phyloP scores from a whole-genome alignment of 345 rosid species.

The Syzygium aromaticum region DNA sequence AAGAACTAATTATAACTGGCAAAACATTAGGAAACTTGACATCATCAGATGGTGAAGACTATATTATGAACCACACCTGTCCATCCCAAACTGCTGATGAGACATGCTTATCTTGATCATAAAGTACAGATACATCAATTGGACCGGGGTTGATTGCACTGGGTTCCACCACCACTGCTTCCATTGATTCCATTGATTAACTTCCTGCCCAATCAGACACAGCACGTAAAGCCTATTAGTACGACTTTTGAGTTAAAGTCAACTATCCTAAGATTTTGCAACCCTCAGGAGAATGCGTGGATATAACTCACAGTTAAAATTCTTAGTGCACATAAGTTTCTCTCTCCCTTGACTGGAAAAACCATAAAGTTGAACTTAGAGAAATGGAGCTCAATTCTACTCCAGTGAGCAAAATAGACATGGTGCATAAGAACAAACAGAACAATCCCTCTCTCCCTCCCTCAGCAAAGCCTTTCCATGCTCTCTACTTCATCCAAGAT shows the following conservation, averaged over 20 bases:
- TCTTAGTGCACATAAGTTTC: neutral
- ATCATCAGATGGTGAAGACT: neutral
- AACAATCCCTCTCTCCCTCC: neutral
- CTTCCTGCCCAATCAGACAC: neutral
- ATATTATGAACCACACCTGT: conserved; percentile 7
- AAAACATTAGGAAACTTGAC: neutral
- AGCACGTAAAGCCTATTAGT: neutral
- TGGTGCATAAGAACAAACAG: neutral
- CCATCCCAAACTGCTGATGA: conserved; percentile 86
- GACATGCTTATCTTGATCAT: conserved; percentile 81
- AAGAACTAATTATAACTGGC: neutral
- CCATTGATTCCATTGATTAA: neutral
- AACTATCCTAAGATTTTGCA: neutral
- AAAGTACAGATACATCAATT: conserved; percentile 36
- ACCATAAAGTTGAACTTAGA: neutral
- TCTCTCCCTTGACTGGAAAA: neutral
- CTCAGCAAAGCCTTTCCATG: neutral
- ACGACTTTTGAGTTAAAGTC: neutral
- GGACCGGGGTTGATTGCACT: conserved; percentile 24
- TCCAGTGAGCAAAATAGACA: neutral
- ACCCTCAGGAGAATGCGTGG: neutral
- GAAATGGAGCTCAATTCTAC: neutral
- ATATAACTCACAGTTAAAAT: neutral
- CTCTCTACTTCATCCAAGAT: neutral
- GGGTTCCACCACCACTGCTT: conserved; percentile 5